phyloP scores from a whole-genome alignment of 169 alveolate genomes.

The Plasmodium berghei region DNA sequence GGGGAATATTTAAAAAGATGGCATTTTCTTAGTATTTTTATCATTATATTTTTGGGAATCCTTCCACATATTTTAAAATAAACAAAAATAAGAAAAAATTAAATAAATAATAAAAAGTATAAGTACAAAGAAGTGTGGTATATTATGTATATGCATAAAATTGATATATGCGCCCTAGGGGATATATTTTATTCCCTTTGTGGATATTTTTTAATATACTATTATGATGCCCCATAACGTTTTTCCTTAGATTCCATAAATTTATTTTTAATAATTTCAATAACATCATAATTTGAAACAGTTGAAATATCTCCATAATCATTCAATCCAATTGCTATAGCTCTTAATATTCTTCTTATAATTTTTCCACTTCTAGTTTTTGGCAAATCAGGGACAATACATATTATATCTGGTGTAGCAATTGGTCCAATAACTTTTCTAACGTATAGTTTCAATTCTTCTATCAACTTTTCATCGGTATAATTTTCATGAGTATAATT shows the following conservation, averaged over 20 bases:
- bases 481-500: not conserved
- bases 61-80: too few relatives aligned
- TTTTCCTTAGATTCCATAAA: slow-evolving; percentile 41
- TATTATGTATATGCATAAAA: not conserved
- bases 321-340: slow-evolving; percentile 87
- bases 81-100: too few relatives aligned
- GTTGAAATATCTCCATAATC: slow-evolving; percentile 90
- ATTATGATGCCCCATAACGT: not conserved
- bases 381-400: slow-evolving; percentile 90
- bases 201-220: not conserved
- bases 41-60: too few relatives aligned
- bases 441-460: slow-evolving; percentile 78
- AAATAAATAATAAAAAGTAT: too few relatives aligned
- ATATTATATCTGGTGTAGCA: slow-evolving; percentile 93
- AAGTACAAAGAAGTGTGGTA: not conserved
- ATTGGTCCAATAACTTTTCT: slow-evolving; percentile 93
- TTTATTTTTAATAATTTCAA: slow-evolving; percentile 81
- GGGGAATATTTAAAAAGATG: too few relatives aligned
- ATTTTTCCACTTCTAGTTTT: slow-evolving; percentile 95
- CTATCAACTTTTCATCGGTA: slow-evolving; percentile 56
- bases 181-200: too few relatives aligned
- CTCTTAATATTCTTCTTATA: slow-evolving; percentile 93
- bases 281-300: slow-evolving; percentile 88
- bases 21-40: too few relatives aligned
- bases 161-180: too few relatives aligned